Evolutionary conservation across 176 grass and related monocot species (phyloP), one percentile per base, ranked within the genome.

Genomic region (Carex littledalei): DNA sequence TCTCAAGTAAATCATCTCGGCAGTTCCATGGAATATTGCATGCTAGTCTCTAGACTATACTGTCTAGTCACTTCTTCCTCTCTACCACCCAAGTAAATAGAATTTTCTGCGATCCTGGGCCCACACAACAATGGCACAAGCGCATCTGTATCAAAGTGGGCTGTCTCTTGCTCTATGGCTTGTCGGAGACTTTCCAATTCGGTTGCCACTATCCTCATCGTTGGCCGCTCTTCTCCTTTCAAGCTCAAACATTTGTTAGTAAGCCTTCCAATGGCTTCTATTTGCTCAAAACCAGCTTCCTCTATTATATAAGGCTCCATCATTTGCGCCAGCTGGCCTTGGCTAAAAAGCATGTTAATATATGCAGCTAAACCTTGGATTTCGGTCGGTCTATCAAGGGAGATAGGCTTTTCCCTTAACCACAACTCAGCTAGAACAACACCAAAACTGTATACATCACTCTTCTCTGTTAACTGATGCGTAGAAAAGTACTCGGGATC

Each of bases 401-500:
- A 79, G 41, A 79, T 55, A 17, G 75, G 75, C 26, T 58, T 79
- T 24, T 54, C 77, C 24, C 84, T 79, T 2, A 58, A 29, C 21
- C 61, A 59, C 54, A 86, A 21, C 72, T 86, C 84, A 31, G 35
- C 74, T 0, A 86, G 59, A 52, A 86, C 77, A 58, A 86, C 84
- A 4, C 72, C 84, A 34, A 86, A 86, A 57, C 84, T 86, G 34
- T 86, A 86, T 47, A 86, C 73, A 80, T 86, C 80, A 43, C 86
- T 88, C 69, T 88, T 88, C 4, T 82, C 69, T 0, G 86, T 88
- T 29, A 89, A 21, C 4, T 83, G 84, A 24, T 84, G 65, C 2
- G 84, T 84, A 3, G 80, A 8, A 2, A 85, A 60, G 14, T 89
- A 89, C 60, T 89, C 84, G 7, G 88, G 88, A 12, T 86, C 88